phyloP scores from a whole-genome alignment of 805 yeast genomes.

The Zygosaccharomyces siamensis region DNA sequence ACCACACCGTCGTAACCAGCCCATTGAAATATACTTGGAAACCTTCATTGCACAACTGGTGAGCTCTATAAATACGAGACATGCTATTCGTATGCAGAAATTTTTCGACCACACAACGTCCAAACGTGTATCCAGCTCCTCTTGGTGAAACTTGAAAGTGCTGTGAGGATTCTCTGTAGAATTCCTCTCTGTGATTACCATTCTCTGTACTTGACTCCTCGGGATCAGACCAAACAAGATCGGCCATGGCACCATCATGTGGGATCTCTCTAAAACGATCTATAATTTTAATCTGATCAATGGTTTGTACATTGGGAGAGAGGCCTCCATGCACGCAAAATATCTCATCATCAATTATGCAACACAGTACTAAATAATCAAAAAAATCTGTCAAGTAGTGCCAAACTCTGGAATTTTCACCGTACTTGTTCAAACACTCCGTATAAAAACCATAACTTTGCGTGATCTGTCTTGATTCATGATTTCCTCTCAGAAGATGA shows the following conservation, averaged over 20 bases:
- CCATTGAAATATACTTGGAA: constrained; percentile 89
- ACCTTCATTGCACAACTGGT: constrained; percentile 95
- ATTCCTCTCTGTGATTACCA: constrained; percentile 32
- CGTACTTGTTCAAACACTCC: constrained; percentile 88
- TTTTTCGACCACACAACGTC: constrained; percentile 81
- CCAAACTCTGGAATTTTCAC: constrained; percentile 74
- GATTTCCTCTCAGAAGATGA: constrained; percentile 85
- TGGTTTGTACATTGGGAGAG: constrained; percentile 89
- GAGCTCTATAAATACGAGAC: constrained; percentile 85
- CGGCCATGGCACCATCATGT: constrained; percentile 99
- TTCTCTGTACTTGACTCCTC: constrained; percentile 55
- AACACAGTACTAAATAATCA: constrained; percentile 84
- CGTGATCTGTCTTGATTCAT: constrained; percentile 93
- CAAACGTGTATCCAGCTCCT: constrained; percentile 98
- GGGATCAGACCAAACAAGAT: constrained; percentile 97
- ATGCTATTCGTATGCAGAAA: constrained; percentile 74
- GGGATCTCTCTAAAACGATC: constrained; percentile 95
- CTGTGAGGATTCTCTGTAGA: constrained; percentile 22
- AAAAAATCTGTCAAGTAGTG: constrained; percentile 83
- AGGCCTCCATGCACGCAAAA: constrained; percentile 97
- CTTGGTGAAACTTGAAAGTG: constrained; percentile 89
- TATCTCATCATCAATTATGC: constrained; percentile 81
- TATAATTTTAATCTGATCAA: constrained; percentile 85
- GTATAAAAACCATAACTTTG: constrained; percentile 96
- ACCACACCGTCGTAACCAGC: constrained; percentile 93